phyloP scores from a whole-genome alignment of 257 asterid species.

The Forsythia viridissima region DNA sequence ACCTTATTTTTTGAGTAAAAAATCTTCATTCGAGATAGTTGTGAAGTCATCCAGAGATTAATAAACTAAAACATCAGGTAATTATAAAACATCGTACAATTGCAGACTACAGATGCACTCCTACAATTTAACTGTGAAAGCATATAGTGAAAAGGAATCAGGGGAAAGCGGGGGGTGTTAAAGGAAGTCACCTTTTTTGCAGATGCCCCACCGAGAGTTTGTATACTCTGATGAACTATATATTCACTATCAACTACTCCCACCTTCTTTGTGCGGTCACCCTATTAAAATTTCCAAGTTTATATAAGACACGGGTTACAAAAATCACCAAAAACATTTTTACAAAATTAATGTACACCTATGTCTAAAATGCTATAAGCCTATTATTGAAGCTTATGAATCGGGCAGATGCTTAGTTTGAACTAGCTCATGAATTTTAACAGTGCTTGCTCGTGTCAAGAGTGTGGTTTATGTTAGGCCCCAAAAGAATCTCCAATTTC shows the following conservation, averaged over 20 bases:
- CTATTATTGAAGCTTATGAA: neutral
- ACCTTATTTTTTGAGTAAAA: neutral
- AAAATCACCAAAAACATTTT: neutral
- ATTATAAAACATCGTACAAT: neutral
- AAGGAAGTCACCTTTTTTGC: conserved; percentile 47
- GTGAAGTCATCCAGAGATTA: neutral
- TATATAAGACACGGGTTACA: conserved; percentile 8
- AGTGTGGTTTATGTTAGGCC: neutral
- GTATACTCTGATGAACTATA: conserved; percentile 94
- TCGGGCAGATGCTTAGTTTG: neutral
- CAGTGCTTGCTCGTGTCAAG: conserved; percentile 12
- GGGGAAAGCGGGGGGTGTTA: neutral
- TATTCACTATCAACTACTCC: conserved; percentile 96
- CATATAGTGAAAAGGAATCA: neutral
- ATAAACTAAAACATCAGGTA: neutral
- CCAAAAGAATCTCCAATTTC: neutral
- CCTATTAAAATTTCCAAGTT: conserved; percentile 44
- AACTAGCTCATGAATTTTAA: neutral
- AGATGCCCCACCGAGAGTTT: conserved; percentile 90
- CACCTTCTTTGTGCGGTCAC: conserved; percentile 82
- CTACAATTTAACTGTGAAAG: neutral
- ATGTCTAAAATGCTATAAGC: neutral
- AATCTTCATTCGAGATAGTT: neutral
- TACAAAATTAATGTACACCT: neutral
- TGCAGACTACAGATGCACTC: neutral